Evolutionary conservation across 768 basidiomycete genomes (phyloP).

Genomic region (Holtermannia corniformis): DNA sequence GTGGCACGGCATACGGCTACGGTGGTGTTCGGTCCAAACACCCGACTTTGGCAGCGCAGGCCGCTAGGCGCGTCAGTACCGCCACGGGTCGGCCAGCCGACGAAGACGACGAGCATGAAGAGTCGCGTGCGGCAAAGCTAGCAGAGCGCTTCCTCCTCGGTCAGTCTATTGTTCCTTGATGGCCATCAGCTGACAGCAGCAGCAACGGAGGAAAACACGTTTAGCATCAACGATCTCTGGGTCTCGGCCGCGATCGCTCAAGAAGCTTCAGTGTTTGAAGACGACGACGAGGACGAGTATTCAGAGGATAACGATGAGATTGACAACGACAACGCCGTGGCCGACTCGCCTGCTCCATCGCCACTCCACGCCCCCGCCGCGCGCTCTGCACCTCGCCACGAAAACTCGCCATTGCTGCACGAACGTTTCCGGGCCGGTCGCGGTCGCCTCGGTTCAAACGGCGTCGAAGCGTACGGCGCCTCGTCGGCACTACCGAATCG

Average conservation of each 20-base stretch:
- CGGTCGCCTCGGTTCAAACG: background rate
- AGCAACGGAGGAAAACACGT: conserved; percentile 90
- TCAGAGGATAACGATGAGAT: conserved; percentile 40
- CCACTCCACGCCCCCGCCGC: conserved; percentile 12
- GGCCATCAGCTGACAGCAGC: conserved; percentile 1
- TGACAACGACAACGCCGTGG: conserved; percentile 42
- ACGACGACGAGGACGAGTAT: conserved; percentile 67
- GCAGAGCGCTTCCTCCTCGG: conserved; percentile 71
- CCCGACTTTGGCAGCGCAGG: conserved; percentile 37
- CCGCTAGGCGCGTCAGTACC: conserved; percentile 27
- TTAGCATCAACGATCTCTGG: conserved; percentile 93
- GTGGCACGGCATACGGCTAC: conserved; percentile 16
- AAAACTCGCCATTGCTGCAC: background rate
- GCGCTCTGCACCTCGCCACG: background rate
- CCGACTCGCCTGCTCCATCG: conserved; percentile 34
- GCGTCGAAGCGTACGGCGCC: background rate
- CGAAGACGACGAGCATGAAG: conserved; percentile 24
- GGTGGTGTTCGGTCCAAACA: conserved; percentile 41
- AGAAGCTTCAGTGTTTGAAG: conserved; percentile 50
- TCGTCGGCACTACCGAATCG: background rate
- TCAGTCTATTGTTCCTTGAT: conserved; percentile 14
- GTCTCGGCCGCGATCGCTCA: conserved; percentile 93
- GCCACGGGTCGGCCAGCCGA: conserved; percentile 16
- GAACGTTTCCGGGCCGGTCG: background rate
- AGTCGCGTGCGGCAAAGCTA: conserved; percentile 56